Evolutionary conservation across 2,329 filamentous ascomycete species (phyloP).

Genomic region (Gremmenia infestans): DNA sequence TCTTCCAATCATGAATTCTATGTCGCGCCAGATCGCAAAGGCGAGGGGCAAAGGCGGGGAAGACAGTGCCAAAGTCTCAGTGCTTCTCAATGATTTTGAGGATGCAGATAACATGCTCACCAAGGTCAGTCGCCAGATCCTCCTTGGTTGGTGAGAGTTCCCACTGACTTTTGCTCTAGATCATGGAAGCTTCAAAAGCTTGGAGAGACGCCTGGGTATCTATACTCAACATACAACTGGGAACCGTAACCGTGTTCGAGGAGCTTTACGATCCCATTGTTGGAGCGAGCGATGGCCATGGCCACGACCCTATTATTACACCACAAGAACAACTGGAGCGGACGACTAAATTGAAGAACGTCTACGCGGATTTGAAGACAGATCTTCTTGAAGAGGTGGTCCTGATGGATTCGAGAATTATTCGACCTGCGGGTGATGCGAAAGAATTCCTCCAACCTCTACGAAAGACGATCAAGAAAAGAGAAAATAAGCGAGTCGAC

Average conservation of each 20-base stretch:
- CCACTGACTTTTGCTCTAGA: conserved; percentile 41
- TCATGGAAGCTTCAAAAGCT: conserved; percentile 68
- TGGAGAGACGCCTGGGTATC: conserved; percentile 77
- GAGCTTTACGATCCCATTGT: conserved; percentile 72
- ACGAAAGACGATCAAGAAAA: conserved; percentile 78
- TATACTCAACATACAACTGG: conserved; percentile 64
- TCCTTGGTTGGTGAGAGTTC: neutral
- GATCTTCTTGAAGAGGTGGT: conserved; percentile 68
- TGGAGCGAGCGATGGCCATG: conserved; percentile 54
- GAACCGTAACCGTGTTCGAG: conserved; percentile 63
- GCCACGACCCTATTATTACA: conserved; percentile 53
- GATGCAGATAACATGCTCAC: conserved; percentile 71
- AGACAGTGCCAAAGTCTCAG: conserved; percentile 71
- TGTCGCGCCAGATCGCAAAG: conserved; percentile 71
- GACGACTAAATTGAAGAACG: conserved; percentile 58
- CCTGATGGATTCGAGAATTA: conserved; percentile 64
- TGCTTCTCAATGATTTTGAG: conserved; percentile 73
- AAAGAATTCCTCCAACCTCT: conserved; percentile 65
- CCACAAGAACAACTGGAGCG: conserved; percentile 59
- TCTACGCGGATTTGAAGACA: conserved; percentile 64
- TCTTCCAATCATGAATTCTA: conserved; percentile 54
- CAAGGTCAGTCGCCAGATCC: conserved; percentile 48
- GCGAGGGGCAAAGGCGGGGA: conserved; percentile 63
- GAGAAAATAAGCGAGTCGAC: conserved; percentile 76
- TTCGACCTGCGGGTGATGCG: conserved; percentile 64